A percentile compares a stretch with the other conserved stretches of the same genome.
Conservation (phyloP, 371 early-diverging fungal genomes). For the Mortierella sp. region DNA sequence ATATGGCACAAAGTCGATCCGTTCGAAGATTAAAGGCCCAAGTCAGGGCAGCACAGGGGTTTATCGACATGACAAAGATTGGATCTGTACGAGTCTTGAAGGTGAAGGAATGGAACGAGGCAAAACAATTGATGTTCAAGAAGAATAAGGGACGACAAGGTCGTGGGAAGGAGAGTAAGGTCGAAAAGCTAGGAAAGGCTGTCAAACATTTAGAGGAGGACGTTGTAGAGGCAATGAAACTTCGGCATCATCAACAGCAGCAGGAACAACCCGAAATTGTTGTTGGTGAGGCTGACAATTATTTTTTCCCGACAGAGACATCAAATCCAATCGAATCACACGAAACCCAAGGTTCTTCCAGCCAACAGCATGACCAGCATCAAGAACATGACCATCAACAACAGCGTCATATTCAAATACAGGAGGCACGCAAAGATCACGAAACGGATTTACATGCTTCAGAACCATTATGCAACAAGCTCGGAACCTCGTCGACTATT, state of each 20-base stretch:
- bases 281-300: conserved; percentile 34
- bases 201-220: conserved; percentile 14
- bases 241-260: not conserved
- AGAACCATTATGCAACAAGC: conserved; percentile 19
- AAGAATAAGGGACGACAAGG: conserved; percentile 20
- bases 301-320: conserved; percentile 31
- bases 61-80: conserved; percentile 68
- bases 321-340: not conserved
- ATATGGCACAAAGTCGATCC: conserved; percentile 49
- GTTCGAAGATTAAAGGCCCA: conserved; percentile 61
- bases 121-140: conserved; percentile 22
- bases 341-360: not conserved
- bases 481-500: not conserved
- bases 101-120: conserved; percentile 38
- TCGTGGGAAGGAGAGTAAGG: not conserved
- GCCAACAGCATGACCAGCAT: not conserved
- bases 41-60: conserved; percentile 60
- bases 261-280: conserved; percentile 13
- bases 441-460: conserved; percentile 6
- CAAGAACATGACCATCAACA: not conserved
- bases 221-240: conserved; percentile 1
- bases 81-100: conserved; percentile 21
- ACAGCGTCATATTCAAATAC: conserved; percentile 15
- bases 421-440: not conserved
- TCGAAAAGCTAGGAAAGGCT: conserved; percentile 16